These are phyloP conservation scores for Trichophyton rubrum DNA, from an alignment of 2,329 filamentous ascomycete species.

Conservation along the genomic window DNA sequence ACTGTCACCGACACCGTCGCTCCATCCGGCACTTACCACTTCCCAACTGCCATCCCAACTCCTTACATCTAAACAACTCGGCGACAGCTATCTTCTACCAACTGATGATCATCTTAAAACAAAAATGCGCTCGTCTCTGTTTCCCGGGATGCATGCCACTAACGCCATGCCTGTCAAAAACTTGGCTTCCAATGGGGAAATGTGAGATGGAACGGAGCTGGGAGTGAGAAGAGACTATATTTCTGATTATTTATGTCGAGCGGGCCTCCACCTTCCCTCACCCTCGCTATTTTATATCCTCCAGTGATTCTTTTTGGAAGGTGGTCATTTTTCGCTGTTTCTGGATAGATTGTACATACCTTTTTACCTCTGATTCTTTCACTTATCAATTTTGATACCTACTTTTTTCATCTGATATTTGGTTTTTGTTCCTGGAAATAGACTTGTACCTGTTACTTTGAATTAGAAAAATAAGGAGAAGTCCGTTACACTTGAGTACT, in stretches of 20 bases:
- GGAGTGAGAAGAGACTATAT: background rate
- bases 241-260: background rate
- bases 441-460: background rate
- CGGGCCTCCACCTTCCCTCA: background rate
- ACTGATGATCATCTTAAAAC: background rate
- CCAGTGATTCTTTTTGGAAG: background rate
- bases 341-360: slow-evolving; percentile 1
- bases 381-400: background rate
- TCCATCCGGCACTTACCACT: slow-evolving; percentile 2
- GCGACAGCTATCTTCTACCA: background rate
- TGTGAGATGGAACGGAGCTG: background rate
- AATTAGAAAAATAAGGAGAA: background rate
- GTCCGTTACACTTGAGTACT: background rate
- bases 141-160: background rate
- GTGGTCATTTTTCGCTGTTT: background rate
- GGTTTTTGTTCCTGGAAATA: background rate
- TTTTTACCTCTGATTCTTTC: background rate
- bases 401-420: background rate
- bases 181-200: background rate
- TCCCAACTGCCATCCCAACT: slow-evolving; percentile 3
- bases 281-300: background rate
- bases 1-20: background rate
- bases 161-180: background rate
- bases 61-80: background rate
- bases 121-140: background rate